Evolutionary conservation across 2,329 filamentous ascomycete species (phyloP), one percentile per base, ranked within the genome.

Genomic region (Cryphonectria radicalis): DNA sequence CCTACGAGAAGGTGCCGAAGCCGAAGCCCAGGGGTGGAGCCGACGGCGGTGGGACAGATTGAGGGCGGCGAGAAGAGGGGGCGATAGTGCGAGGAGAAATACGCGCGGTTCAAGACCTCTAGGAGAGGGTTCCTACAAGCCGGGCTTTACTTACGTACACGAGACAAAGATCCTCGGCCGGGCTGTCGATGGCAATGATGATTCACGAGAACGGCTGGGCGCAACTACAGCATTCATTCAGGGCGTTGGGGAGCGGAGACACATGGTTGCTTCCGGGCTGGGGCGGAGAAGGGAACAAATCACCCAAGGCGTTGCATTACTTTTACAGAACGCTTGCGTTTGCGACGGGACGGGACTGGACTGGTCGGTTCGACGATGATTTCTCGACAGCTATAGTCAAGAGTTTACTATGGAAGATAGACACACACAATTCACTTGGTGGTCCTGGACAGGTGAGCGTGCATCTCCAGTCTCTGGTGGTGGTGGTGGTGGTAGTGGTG

Each of bases 1-100:
- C 72, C 3, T 73, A 73, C 60, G 72, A 73, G 67, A 73, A 73
- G 55, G 67, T 72, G 37, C 72, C 72, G 5, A 73, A 72, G 67
- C 67, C 72, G 67, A 73, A 72, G 32, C 70, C 67, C 22, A 72
- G 64, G 46, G 72, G 69, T n/a, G 66, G 66, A 7, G 60, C 42
- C 42, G 69, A 43, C 22, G 62, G 65, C n/a, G 69, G 69, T 17
- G 70, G 62, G 17, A 42, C 71, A 35, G 71, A 63, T 3, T 68
- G 66, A 68, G 25, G 37, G 10, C 37, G 37, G 10, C 37, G 37
- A 11, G 37, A 11, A 40, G 37, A 13, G 37, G 32, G 53, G 55
- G 8, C 55, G 14, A 10, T 35, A 35, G 14, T 35, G 25, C 13
- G n/a, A 28, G 25, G 28, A 5, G 11, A 8, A 32, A 2, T 6